Conservation (phyloP, 306 rosid genomes). For the Chamaecrista fasciculata region DNA sequence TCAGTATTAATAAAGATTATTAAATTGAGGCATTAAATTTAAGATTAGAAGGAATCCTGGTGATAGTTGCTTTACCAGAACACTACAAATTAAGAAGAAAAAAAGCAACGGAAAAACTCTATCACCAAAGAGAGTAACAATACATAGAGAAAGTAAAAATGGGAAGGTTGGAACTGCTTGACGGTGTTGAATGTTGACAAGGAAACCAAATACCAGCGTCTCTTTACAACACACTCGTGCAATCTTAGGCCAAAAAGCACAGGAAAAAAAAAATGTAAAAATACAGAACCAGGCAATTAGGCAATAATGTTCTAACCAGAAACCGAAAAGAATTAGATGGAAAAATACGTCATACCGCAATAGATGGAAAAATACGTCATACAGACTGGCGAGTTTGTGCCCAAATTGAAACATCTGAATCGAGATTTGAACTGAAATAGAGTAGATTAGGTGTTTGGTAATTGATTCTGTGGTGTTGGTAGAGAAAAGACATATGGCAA, state of each 20-base stretch:
- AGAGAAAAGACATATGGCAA: conserved; percentile 8
- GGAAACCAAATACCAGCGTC: background rate
- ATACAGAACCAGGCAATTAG: background rate
- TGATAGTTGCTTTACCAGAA: background rate
- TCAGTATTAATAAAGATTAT: no score
- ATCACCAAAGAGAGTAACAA: background rate
- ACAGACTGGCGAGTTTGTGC: background rate
- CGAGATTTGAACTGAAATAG: background rate
- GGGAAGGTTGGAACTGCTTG: background rate
- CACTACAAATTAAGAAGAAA: no score
- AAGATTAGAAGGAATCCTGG: background rate
- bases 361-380: background rate
- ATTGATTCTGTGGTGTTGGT: background rate
- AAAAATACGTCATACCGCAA: background rate
- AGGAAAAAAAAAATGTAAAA: background rate
- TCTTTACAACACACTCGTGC: background rate
- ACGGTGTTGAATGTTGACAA: no score
- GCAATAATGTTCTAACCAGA: background rate
- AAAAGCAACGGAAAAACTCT: background rate
- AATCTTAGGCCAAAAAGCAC: background rate
- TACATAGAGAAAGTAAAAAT: background rate
- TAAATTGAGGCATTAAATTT: no score
- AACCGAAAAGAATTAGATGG: background rate
- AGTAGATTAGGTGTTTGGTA: background rate
- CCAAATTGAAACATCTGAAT: background rate